Evolutionary conservation across 768 basidiomycete genomes (phyloP).

Genomic region (Boletus rex-veris): DNA sequence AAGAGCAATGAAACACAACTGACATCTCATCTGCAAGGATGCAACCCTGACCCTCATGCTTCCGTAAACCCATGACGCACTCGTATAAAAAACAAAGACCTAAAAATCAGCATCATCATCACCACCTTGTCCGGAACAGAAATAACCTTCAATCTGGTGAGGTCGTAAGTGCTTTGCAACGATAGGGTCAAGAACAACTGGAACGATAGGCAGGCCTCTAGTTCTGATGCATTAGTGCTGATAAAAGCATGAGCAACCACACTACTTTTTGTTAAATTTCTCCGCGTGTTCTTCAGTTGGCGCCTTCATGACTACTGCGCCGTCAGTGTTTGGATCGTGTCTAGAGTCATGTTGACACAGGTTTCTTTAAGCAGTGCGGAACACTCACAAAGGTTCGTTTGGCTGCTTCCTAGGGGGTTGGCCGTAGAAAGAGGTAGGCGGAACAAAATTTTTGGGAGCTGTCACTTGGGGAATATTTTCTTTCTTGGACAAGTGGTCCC

Average conservation of each 20-base stretch:
- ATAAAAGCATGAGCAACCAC: constrained; percentile 2
- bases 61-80: constrained; percentile 90
- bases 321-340: constrained; percentile 72
- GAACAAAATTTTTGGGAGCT: constrained; percentile 36
- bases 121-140: constrained; percentile 1
- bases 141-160: constrained; percentile 83
- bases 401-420: constrained; percentile 31
- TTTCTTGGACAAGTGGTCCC: constrained; percentile 10
- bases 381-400: constrained; percentile 22
- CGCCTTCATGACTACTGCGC: constrained; percentile 82
- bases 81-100: constrained; percentile 91
- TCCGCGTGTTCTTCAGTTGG: constrained; percentile 66
- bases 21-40: constrained; percentile 98
- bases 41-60: constrained; percentile 88
- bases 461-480: constrained; percentile 19
- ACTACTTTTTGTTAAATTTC: constrained; percentile 68
- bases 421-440: constrained; percentile 64
- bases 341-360: constrained; percentile 33
- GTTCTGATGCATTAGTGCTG: constrained; percentile 1
- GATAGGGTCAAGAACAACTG: constrained; percentile 91
- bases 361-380: not conserved
- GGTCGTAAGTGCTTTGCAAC: constrained; percentile 71
- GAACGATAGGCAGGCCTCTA: constrained; percentile 62
- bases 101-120: constrained; percentile 23
- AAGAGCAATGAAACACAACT: constrained; percentile 5